These are phyloP conservation scores for Plasmodium berghei DNA, from an alignment of 169 alveolate genomes.

Conservation along the genomic window DNA sequence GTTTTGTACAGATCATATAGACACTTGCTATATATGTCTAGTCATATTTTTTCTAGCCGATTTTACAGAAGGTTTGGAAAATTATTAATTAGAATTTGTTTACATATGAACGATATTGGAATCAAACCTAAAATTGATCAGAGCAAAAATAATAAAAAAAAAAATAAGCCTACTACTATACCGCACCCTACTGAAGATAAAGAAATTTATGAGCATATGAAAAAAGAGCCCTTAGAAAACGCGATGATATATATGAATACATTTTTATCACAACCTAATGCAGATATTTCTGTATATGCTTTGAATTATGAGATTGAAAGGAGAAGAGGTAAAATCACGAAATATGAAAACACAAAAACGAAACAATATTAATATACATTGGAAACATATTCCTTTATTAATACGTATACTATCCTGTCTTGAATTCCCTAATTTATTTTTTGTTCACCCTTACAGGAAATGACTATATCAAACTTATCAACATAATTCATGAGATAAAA, in stretches of 20 bases:
- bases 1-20: conserved; percentile 41
- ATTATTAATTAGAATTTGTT: conserved; percentile 27
- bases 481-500: conserved; percentile 40
- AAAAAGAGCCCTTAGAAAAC: conserved; percentile 53
- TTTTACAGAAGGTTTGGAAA: conserved; percentile 66
- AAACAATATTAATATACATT: not conserved
- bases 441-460: conserved; percentile 20
- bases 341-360: not conserved
- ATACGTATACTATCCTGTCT: not conserved
- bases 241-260: conserved; percentile 71
- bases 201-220: conserved; percentile 56
- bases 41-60: conserved; percentile 52
- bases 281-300: conserved; percentile 27
- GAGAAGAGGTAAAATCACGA: conserved; percentile 19
- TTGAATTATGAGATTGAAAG: conserved; percentile 50
- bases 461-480: conserved; percentile 20
- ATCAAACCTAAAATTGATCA: conserved; percentile 14
- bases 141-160: conserved; percentile 45
- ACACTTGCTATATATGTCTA: conserved; percentile 35
- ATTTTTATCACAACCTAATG: conserved; percentile 69
- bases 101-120: conserved; percentile 51
- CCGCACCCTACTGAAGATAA: conserved; percentile 15
- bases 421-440: too few species aligned
- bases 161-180: conserved; percentile 17
- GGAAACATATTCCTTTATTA: not conserved